A percentile compares a stretch with the other conserved stretches of the same genome.
phyloP scores from a whole-genome alignment of 2,329 filamentous ascomycete species.

The Alternaria metachromatica region DNA sequence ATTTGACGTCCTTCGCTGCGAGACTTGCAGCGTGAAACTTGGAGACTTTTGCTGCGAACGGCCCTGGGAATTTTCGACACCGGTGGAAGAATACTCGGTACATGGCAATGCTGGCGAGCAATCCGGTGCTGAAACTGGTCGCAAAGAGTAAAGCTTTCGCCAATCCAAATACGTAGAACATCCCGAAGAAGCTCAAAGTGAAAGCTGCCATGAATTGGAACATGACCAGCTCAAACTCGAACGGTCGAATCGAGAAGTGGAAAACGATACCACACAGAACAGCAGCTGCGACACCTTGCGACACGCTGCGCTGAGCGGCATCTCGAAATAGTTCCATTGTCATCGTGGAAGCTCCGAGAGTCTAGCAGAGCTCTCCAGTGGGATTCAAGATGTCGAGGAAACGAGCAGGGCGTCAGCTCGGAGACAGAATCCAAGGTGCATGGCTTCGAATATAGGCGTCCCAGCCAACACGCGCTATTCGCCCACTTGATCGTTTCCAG shows the following conservation, averaged over 20 bases:
- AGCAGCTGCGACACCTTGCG: constrained; percentile 5
- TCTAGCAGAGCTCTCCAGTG: background rate
- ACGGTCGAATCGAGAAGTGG: constrained; percentile 20
- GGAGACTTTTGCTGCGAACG: constrained; percentile 29
- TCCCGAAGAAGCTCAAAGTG: constrained; percentile 12
- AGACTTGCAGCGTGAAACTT: constrained; percentile 37
- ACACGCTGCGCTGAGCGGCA: background rate
- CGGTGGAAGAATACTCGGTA: constrained; percentile 38
- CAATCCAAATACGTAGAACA: constrained; percentile 16
- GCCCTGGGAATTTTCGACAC: constrained; percentile 33
- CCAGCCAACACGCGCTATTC: background rate
- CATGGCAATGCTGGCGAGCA: constrained; percentile 27
- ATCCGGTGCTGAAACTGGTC: constrained; percentile 18
- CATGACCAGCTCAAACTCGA: constrained; percentile 36
- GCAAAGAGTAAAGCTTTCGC: constrained; percentile 7
- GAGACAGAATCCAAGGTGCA: background rate
- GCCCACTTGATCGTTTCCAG: background rate
- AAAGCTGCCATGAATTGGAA: constrained; percentile 29
- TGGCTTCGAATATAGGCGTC: background rate
- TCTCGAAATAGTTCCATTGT: constrained; percentile 5
- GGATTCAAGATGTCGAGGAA: background rate
- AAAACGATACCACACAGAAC: constrained; percentile 26
- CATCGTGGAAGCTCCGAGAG: background rate
- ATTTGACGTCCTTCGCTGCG: constrained; percentile 35
- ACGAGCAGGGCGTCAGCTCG: background rate